Base-by-base conservation (phyloP, 768 basidiomycete species). In the Calocybe cyanea region DNA sequence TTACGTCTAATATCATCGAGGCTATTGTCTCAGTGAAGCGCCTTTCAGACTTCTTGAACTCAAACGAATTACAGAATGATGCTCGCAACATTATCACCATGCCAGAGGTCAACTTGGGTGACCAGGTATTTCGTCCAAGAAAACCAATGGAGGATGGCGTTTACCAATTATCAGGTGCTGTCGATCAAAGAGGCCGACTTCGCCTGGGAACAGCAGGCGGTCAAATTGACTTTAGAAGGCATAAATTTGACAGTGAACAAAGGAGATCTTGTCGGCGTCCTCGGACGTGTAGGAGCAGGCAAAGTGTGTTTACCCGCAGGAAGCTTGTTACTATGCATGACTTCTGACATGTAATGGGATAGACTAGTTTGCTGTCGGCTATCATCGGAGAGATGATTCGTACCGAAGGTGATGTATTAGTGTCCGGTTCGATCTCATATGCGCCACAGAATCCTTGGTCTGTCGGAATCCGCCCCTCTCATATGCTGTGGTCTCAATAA, bases 201-300 rank as follows among this genome's bases (percentile, higher is more conserved):
- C 63, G 67, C 73, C 14, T 98, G 95, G 95, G 68, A 70, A 17
- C 78, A 75, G 47, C 68, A 72, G 2, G 69, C 71, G 0, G 54
- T 63, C 6, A 69, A 77, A 33, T 79, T 90, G 0, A 82, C 82
- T 0, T 73, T 98, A 7, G 84, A 90, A 59, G 83, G 80, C 42
- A 84, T 97, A 53, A 80, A 83, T 55, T 54, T 98, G 17, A 72
- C 71, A 0, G 80, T 87, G 2, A 77, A 73, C 42, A 94, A 91
- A 60, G 93, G 94, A 6, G 88, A 96, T 54, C 65, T 97, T 4
- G 72, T 92, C 0, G 91, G 85, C 2, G 66, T 97, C 6, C 74
- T 95, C 14, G 95, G 95, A 13, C 83, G 89, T 17, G 93, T 97
- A 18, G 94, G 93, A 7, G 79, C 83, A 31, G 94, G 95, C 44